Percentiles rank a stretch among this genome's conserved stretches.
Conservation (phyloP, 805 yeast species). For the Yarrowia sp. region DNA sequence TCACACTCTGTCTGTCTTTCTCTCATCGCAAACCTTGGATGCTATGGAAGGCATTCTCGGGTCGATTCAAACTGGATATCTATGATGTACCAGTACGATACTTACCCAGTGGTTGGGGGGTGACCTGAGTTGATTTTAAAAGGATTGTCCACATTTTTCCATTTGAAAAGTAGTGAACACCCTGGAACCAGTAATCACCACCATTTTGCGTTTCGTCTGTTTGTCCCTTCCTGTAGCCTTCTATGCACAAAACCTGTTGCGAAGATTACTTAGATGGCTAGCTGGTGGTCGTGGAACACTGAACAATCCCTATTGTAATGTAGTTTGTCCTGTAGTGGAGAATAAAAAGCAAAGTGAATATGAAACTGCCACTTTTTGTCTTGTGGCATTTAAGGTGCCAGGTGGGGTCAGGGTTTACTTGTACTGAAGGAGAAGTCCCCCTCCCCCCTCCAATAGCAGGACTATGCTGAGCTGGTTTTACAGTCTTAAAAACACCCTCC, state of each 20-base stretch:
- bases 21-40: neutral
- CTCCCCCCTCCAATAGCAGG: too few species aligned
- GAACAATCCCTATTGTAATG: slow-evolving; percentile 13
- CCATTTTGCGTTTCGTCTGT: neutral
- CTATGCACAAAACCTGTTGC: slow-evolving; percentile 14
- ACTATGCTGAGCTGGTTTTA: too few species aligned
- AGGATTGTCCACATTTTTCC: too few species aligned
- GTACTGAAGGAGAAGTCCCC: neutral
- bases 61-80: too few species aligned
- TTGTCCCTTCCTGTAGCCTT: neutral
- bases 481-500: neutral
- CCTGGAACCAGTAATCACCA: neutral
- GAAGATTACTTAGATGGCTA: neutral
- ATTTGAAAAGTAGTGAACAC: too few species aligned
- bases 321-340: slow-evolving; percentile 5
- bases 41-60: too few species aligned
- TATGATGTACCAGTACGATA: too few species aligned
- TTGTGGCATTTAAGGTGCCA: neutral
- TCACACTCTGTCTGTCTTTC: neutral
- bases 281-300: neutral
- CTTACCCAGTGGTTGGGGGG: too few species aligned
- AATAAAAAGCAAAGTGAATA: neutral
- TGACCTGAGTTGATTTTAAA: too few species aligned
- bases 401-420: slow-evolving; percentile 10
- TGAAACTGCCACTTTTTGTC: neutral